phyloP scores from a whole-genome alignment of 371 early-diverging fungal genomes.

The Mucor saturninus region DNA sequence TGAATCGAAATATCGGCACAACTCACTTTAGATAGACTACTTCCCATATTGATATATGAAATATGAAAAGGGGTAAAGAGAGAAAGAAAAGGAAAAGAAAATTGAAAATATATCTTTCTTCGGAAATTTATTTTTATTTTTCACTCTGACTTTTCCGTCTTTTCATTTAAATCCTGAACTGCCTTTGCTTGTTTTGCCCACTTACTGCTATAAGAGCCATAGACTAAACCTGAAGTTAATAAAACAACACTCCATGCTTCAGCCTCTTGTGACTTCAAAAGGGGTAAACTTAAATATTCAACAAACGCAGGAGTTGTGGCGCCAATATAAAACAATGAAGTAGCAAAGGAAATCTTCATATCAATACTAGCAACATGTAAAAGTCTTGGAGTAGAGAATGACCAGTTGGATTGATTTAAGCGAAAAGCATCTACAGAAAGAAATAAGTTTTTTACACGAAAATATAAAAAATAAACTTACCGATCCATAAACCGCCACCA shows the following conservation, averaged over 20 bases:
- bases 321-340: conserved; percentile 43
- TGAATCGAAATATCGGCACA: conserved; percentile 23
- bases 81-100: background rate
- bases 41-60: conserved; percentile 27
- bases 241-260: conserved; percentile 49
- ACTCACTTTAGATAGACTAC: conserved; percentile 36
- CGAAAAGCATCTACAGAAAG: conserved; percentile 46
- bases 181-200: conserved; percentile 22
- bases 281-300: conserved; percentile 29
- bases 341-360: conserved; percentile 44
- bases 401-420: conserved; percentile 45
- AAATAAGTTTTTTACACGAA: background rate
- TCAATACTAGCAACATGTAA: conserved; percentile 41
- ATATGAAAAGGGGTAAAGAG: conserved; percentile 7
- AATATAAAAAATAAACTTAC: conserved; percentile 20
- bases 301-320: conserved; percentile 32
- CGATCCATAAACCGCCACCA: conserved; percentile 63
- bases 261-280: conserved; percentile 29
- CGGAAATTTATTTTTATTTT: conserved; percentile 17
- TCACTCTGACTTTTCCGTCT: conserved; percentile 14
- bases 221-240: conserved; percentile 35
- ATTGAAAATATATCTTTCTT: background rate
- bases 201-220: conserved; percentile 29
- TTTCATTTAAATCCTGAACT: conserved; percentile 24
- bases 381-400: conserved; percentile 50